Evolutionary conservation across 202 grass and related monocot genomes (phyloP), one percentile per base, ranked within the genome.

Genomic region (Eragrostis tef): DNA sequence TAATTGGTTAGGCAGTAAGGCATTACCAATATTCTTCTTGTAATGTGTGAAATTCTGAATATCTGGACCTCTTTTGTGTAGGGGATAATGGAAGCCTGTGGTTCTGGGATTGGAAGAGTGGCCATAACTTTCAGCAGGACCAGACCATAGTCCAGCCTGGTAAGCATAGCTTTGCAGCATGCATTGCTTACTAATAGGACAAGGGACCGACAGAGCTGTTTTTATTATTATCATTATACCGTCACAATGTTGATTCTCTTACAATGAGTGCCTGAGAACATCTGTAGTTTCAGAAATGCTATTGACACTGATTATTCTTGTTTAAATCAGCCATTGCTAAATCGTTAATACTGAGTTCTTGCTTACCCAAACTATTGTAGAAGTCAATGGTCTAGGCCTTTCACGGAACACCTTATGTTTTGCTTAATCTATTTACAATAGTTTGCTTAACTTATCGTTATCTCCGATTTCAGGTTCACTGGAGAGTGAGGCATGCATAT

Each of bases 101-200:
- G 96, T 99, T 99, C 82, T 99, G 96, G 96, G 96, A 99, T 84
- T 99, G 96, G 96, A 99, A 99, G 81, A 99, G 96, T 26, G 96
- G 96, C n/a, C 87, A 99, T 74, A 99, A 99, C 87, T 99, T 95
- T 59, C 90, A 99, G 76, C 96, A 96, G 84, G 87, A 86, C 7
- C 90, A 99, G 83, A 99, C 96, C 54, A 99, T 96, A 27, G 96
- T 99, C 73, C 96, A 99, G 63, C 96, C 96, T 71, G 96, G 96
- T 96, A 73, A 79, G 80, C 82, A 48, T 27, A 56, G 5, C 31
- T 77, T 63, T 65, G 22, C 26, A 61, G 50, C 44, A 53, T 16
- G 20, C 64, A 57, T 63, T 36, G 20, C 9, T 60, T 12, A 25
- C 27, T 56, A 53, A 49, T 76, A 25, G 34, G 60, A 61, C 59